A percentile compares a stretch with the other conserved stretches of the same genome.
phyloP scores from a whole-genome alignment of 2,329 filamentous ascomycete genomes.

The Alternaria atra region DNA sequence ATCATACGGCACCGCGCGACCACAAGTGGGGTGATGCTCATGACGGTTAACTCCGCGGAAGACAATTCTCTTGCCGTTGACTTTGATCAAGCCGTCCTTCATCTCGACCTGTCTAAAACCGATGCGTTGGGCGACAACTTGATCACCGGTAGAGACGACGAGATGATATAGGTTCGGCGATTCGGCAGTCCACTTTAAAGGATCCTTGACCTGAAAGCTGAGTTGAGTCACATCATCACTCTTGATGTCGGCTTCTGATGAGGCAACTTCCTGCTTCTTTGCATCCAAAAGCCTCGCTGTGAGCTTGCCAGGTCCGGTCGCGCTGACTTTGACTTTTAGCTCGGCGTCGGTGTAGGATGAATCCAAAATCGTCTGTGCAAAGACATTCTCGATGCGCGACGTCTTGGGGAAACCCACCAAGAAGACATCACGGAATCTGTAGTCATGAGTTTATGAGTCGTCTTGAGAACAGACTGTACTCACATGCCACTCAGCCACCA shows the following conservation, averaged over 20 bases:
- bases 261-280: conserved; percentile 36
- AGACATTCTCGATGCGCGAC: conserved; percentile 65
- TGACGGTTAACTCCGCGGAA: conserved; percentile 74
- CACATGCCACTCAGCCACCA: conserved; percentile 70
- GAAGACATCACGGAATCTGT: conserved; percentile 73
- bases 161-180: conserved; percentile 69
- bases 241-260: conserved; percentile 22
- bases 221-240: conserved; percentile 32
- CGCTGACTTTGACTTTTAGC: conserved; percentile 59
- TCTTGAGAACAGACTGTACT: conserved; percentile 12
- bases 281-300: conserved; percentile 58
- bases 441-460: conserved; percentile 18
- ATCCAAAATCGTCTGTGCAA: conserved; percentile 65
- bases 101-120: conserved; percentile 73
- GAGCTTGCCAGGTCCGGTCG: conserved; percentile 54
- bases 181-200: conserved; percentile 74
- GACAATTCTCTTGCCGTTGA: conserved; percentile 69
- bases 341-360: conserved; percentile 60
- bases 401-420: conserved; percentile 65
- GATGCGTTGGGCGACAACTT: conserved; percentile 62
- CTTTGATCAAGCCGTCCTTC: conserved; percentile 66
- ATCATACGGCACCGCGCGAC: conserved; percentile 69
- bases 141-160: conserved; percentile 52
- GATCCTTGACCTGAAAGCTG: conserved; percentile 59
- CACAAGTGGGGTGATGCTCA: conserved; percentile 72